Conservation (phyloP, 306 rosid genomes). For the Citrullus colocynthis region DNA sequence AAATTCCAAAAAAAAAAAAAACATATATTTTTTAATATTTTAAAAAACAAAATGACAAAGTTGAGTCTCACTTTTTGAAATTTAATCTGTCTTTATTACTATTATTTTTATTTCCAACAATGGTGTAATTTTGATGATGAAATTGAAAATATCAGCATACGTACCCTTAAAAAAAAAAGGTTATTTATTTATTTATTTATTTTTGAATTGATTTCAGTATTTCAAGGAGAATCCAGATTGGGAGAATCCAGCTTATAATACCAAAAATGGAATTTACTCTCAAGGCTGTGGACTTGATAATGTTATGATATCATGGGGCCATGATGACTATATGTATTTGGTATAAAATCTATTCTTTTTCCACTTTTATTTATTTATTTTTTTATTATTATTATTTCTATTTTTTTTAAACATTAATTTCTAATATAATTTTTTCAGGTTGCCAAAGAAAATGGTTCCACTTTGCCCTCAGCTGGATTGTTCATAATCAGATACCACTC, state of each 20-base stretch:
- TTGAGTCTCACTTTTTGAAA: no score
- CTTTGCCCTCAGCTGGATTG: conserved; percentile 40
- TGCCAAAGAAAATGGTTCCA: conserved; percentile 44
- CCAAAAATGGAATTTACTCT: conserved; percentile 33
- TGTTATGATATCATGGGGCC: conserved; percentile 55
- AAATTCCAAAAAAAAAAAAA: no score
- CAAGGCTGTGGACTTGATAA: conserved; percentile 48
- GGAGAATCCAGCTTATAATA: conserved; percentile 19
- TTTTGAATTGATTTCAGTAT: conserved; percentile 18
- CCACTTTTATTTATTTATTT: no score
- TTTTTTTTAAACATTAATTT: background rate
- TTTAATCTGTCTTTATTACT: background rate
- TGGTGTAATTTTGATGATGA: background rate
- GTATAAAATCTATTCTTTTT: conserved; percentile 9
- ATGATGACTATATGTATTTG: conserved; percentile 64
- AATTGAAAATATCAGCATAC: background rate
- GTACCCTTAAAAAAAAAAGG: no score
- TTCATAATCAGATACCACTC: conserved; percentile 58
- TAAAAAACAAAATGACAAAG: no score
- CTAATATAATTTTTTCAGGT: conserved; percentile 23
- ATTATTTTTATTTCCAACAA: no score
- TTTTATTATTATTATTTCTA: no score
- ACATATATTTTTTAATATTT: no score
- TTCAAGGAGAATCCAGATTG: conserved; percentile 43
- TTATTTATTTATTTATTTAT: no score